phyloP scores from a whole-genome alignment of 345 rosid genomes.

The Hypericum perforatum region DNA sequence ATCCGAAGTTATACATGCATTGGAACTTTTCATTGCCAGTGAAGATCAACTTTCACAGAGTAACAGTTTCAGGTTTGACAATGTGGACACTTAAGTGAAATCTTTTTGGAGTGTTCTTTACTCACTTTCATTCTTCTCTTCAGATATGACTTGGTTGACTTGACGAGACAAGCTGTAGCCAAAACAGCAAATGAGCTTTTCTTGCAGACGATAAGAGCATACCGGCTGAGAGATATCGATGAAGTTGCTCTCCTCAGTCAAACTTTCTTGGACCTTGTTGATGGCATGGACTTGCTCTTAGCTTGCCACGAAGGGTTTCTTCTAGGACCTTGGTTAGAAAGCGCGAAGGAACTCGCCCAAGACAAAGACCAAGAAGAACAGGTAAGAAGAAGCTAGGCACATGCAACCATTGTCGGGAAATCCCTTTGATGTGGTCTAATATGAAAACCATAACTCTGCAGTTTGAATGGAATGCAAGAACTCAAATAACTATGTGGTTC shows the following conservation, averaged over 20 bases:
- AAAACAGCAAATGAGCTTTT: conserved; percentile 55
- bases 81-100: conserved; percentile 7
- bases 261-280: conserved; percentile 47
- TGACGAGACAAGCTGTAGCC: conserved; percentile 62
- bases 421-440: too few species aligned
- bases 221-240: conserved; percentile 25
- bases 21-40: conserved; percentile 39
- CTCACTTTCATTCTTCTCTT: conserved; percentile 3
- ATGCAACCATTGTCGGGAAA: too few species aligned
- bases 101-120: not conserved
- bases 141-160: conserved; percentile 59
- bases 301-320: conserved; percentile 56
- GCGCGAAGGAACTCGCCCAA: conserved; percentile 50
- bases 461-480: conserved; percentile 75
- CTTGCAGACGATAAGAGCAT: conserved; percentile 37
- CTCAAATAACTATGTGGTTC: conserved; percentile 74
- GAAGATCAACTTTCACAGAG: conserved; percentile 43
- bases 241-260: conserved; percentile 27
- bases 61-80: conserved; percentile 37
- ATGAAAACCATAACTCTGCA: conserved; percentile 14
- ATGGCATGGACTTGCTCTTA: conserved; percentile 47
- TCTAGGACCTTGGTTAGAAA: conserved; percentile 68
- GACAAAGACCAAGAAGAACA: conserved; percentile 37
- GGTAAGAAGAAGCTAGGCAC: too few species aligned
- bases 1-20: conserved; percentile 44